phyloP scores from a whole-genome alignment of 257 asterid genomes.

The Salvia rosmarinus region DNA sequence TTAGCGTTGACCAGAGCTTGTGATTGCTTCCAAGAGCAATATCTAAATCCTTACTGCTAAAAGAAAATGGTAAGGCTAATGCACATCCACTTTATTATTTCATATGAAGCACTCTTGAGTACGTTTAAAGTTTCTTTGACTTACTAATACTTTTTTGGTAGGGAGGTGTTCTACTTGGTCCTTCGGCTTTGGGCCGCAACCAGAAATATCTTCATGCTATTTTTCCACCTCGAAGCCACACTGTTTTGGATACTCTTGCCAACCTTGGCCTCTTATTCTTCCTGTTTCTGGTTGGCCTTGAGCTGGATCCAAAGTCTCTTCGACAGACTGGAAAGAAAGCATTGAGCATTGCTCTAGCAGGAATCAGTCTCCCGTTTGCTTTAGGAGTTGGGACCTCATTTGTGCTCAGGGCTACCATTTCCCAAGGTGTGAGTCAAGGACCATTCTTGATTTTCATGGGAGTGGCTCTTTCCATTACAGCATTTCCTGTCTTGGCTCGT shows the following conservation, averaged over 20 bases:
- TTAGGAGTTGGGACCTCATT: constrained; percentile 68
- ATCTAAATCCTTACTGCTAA: constrained; percentile 16
- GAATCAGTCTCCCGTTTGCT: constrained; percentile 59
- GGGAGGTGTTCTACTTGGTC: constrained; percentile 74
- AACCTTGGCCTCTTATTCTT: constrained; percentile 68
- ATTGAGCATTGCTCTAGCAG: constrained; percentile 57
- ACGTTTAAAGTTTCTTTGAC: not conserved
- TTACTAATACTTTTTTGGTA: constrained; percentile 27
- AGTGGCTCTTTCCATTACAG: constrained; percentile 70
- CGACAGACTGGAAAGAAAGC: constrained; percentile 64
- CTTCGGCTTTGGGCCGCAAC: constrained; percentile 69
- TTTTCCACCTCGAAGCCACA: constrained; percentile 58
- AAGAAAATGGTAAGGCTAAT: not conserved
- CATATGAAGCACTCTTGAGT: not conserved
- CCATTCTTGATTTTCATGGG: constrained; percentile 74
- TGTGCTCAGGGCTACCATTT: constrained; percentile 53
- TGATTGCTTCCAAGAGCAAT: not conserved
- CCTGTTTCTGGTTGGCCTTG: constrained; percentile 63
- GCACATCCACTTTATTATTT: not conserved
- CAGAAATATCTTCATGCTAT: constrained; percentile 48
- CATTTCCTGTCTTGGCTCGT: constrained; percentile 74
- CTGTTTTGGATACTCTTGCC: constrained; percentile 66
- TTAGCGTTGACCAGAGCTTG: not conserved
- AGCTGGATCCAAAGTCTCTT: constrained; percentile 59
- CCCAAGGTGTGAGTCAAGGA: constrained; percentile 52